These are phyloP conservation scores for Paecilomyces sp. DNA, from an alignment of 2,329 filamentous ascomycete genomes.

Conservation along the genomic window DNA sequence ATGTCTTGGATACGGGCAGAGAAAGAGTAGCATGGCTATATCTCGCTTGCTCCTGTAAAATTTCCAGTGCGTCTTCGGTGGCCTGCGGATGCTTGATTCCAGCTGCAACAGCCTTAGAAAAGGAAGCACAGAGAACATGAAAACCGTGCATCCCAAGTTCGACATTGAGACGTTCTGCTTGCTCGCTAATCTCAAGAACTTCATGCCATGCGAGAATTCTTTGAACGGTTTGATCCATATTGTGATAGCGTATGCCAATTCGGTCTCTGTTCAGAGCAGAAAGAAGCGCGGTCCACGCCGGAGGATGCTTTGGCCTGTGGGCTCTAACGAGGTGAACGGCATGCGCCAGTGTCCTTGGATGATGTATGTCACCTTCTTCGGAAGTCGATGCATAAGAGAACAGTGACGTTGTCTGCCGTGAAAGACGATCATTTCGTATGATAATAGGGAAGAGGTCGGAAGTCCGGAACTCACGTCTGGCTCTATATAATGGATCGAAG, in stretches of 20 bases:
- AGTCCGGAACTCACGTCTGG: conserved; percentile 9
- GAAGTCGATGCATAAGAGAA: conserved; percentile 12
- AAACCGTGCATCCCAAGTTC: conserved; percentile 26
- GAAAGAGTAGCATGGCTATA: conserved; percentile 1
- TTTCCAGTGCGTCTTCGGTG: conserved; percentile 17
- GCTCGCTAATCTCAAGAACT: conserved; percentile 20
- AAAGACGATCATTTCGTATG: conserved; percentile 7
- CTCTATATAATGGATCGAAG: conserved; percentile 6
- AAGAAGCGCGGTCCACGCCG: conserved; percentile 32
- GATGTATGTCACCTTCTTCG: conserved; percentile 9
- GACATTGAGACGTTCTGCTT: conserved; percentile 26
- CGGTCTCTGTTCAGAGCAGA: conserved; percentile 19
- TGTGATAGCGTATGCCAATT: conserved; percentile 10
- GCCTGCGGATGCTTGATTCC: conserved; percentile 19
- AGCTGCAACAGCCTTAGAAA: conserved; percentile 26
- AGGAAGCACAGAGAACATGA: conserved; percentile 26
- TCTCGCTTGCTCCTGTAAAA: conserved; percentile 13
- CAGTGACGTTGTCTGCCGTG: conserved; percentile 8
- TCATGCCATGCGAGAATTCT: conserved; percentile 33
- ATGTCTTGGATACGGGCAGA: conserved; percentile 1
- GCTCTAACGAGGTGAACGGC: conserved; percentile 28
- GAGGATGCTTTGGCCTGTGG: conserved; percentile 20
- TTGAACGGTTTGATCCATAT: conserved; percentile 17
- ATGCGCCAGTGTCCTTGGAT: conserved; percentile 25
- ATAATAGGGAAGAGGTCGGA: conserved; percentile 22